Evolutionary conservation across 164 flowering plant genomes (phyloP).

Genomic region (Paratinospora sagittata): DNA sequence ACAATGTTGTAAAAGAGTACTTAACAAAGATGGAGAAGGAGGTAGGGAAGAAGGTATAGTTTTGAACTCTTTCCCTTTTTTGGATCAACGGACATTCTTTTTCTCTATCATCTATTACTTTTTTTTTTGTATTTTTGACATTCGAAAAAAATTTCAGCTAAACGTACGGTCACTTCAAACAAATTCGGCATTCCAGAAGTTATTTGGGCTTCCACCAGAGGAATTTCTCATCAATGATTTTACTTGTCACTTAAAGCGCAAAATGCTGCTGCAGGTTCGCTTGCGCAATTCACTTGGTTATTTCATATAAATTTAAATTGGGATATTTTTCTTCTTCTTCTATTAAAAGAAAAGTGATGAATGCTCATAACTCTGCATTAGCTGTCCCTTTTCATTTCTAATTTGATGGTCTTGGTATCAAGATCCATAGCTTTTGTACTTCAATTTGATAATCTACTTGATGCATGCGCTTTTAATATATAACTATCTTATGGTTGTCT

Average conservation of each 20-base stretch:
- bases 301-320: background rate
- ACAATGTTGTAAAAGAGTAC: conserved; percentile 59
- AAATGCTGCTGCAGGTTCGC: conserved; percentile 85
- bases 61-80: conserved; percentile 5
- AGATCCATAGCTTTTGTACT: background rate
- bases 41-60: conserved; percentile 82
- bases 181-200: conserved; percentile 88
- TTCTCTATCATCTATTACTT: background rate
- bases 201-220: conserved; percentile 88
- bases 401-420: background rate
- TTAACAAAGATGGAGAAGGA: conserved; percentile 89
- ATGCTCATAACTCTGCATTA: background rate
- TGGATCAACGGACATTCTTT: too few relatives aligned
- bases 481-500: too few relatives aligned
- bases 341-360: background rate
- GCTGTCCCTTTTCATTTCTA: background rate
- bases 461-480: background rate
- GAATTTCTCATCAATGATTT: conserved; percentile 98
- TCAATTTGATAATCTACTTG: background rate
- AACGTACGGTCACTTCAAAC: conserved; percentile 84
- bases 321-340: background rate
- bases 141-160: conserved; percentile 41
- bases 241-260: conserved; percentile 89
- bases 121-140: conserved; percentile 4
- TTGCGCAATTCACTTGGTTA: background rate